Conservation (phyloP, 2,329 filamentous ascomycete genomes). For the Fusarium poae region DNA sequence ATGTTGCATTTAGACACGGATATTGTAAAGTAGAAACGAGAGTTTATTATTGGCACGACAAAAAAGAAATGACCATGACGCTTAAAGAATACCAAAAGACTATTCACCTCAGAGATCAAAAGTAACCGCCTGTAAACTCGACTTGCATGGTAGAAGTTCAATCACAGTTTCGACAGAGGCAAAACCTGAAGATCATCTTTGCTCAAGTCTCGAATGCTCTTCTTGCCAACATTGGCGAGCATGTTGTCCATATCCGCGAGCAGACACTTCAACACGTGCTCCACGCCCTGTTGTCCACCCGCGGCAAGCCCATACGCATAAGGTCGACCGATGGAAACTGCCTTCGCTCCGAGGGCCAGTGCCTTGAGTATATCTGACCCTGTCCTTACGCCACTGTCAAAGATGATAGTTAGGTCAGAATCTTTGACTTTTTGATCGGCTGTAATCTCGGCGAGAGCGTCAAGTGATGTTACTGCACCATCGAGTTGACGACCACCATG, state of each 20-base stretch:
- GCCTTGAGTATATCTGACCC: slow-evolving; percentile 59
- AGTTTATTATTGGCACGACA: accelerated
- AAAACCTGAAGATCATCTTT: slow-evolving; percentile 39
- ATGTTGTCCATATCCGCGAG: slow-evolving; percentile 62
- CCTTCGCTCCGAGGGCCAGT: slow-evolving; percentile 57
- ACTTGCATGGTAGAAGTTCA: neutral
- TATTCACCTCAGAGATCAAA: neutral
- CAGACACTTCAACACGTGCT: slow-evolving; percentile 63
- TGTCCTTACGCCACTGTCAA: slow-evolving; percentile 58
- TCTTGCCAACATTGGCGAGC: slow-evolving; percentile 67
- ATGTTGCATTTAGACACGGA: neutral
- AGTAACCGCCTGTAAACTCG: neutral
- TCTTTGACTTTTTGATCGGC: slow-evolving; percentile 64
- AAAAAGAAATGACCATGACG: neutral
- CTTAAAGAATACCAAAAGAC: neutral
- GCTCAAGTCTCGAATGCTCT: slow-evolving; percentile 50
- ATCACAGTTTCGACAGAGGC: slow-evolving; percentile 17
- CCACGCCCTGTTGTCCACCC: slow-evolving; percentile 62
- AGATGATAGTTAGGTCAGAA: slow-evolving; percentile 64
- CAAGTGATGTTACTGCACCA: slow-evolving; percentile 63
- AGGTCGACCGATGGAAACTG: slow-evolving; percentile 60
- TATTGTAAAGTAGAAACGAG: neutral
- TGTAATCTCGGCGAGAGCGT: slow-evolving; percentile 62
- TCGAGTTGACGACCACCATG: slow-evolving; percentile 60
- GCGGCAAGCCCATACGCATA: slow-evolving; percentile 55